These are phyloP conservation scores for Fusarium foetens DNA, from an alignment of 2,329 filamentous ascomycete species.

Conservation along the genomic window DNA sequence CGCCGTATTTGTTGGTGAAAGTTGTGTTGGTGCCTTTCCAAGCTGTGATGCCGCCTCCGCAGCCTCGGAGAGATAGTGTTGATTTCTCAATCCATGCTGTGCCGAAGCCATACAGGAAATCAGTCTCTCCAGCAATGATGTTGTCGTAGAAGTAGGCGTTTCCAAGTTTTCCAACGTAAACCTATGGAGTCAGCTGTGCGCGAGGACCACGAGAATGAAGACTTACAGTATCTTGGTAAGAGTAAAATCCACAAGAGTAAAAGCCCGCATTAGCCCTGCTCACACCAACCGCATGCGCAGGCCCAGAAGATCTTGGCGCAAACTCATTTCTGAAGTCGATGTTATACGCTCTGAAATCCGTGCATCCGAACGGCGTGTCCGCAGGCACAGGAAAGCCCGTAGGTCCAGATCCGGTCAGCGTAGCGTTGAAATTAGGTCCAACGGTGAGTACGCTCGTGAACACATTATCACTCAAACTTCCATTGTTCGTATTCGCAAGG, in stretches of 20 bases:
- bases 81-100: constrained; percentile 69
- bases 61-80: constrained; percentile 65
- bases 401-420: constrained; percentile 69
- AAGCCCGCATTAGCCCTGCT: constrained; percentile 73
- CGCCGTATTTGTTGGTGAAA: constrained; percentile 72
- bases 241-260: constrained; percentile 73
- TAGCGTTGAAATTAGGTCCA: constrained; percentile 71
- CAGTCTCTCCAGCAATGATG: constrained; percentile 71
- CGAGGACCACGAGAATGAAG: too few relatives aligned
- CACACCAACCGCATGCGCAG: constrained; percentile 68
- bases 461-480: constrained; percentile 65
- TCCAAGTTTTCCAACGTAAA: constrained; percentile 73
- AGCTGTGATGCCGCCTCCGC: constrained; percentile 73
- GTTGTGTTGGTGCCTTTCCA: constrained; percentile 75
- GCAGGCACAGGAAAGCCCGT: constrained; percentile 69
- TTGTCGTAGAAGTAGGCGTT: constrained; percentile 72
- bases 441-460: constrained; percentile 71
- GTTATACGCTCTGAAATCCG: constrained; percentile 73
- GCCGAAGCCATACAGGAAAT: constrained; percentile 76
- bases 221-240: constrained; percentile 72
- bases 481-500: constrained; percentile 59
- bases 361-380: constrained; percentile 70
- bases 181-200: constrained; percentile 41
- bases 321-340: constrained; percentile 72
- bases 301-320: constrained; percentile 61